A percentile compares a stretch with the other conserved stretches of the same genome.
Conservation (phyloP, 2,329 filamentous ascomycete genomes). For the Fusarium siculi region DNA sequence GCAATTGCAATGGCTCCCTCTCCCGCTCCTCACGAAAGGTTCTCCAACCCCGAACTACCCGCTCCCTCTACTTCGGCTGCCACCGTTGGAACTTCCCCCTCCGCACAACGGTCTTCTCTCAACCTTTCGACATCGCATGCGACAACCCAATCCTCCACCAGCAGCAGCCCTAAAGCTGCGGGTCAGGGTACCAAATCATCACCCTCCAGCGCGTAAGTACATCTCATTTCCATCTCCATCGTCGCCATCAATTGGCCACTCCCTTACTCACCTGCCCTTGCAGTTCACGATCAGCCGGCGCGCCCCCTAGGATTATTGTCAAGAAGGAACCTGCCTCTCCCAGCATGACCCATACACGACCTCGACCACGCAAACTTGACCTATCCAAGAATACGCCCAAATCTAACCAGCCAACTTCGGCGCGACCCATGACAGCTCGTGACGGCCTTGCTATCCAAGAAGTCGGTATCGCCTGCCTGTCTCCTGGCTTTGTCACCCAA, state of each 20-base stretch:
- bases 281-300: slow-evolving; percentile 49
- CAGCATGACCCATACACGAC: slow-evolving; percentile 76
- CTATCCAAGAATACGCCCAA: slow-evolving; percentile 72
- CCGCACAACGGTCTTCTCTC: slow-evolving; percentile 56
- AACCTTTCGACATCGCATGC: slow-evolving; percentile 54
- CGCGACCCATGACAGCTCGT: slow-evolving; percentile 80
- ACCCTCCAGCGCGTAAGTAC: slow-evolving; percentile 68
- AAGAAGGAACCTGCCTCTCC: slow-evolving; percentile 97
- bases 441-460: slow-evolving; percentile 88
- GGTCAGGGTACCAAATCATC: slow-evolving; percentile 62
- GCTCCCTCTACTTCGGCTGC: slow-evolving; percentile 50
- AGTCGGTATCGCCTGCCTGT: slow-evolving; percentile 92
- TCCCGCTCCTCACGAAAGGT: slow-evolving; percentile 73
- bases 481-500: slow-evolving; percentile 94
- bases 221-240: not conserved
- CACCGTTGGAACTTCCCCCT: slow-evolving; percentile 54
- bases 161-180: slow-evolving; percentile 63
- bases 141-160: slow-evolving; percentile 60
- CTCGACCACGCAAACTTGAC: slow-evolving; percentile 81
- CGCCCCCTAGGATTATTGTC: slow-evolving; percentile 83
- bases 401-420: slow-evolving; percentile 66
- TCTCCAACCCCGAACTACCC: slow-evolving; percentile 64
- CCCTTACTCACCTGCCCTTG: slow-evolving; percentile 23
- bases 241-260: slow-evolving; percentile 12
- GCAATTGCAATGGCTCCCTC: slow-evolving; percentile 76